Evolutionary conservation across 345 rosid genomes (phyloP), one percentile per base, ranked within the genome.

Genomic region (Gossypium bickii): DNA sequence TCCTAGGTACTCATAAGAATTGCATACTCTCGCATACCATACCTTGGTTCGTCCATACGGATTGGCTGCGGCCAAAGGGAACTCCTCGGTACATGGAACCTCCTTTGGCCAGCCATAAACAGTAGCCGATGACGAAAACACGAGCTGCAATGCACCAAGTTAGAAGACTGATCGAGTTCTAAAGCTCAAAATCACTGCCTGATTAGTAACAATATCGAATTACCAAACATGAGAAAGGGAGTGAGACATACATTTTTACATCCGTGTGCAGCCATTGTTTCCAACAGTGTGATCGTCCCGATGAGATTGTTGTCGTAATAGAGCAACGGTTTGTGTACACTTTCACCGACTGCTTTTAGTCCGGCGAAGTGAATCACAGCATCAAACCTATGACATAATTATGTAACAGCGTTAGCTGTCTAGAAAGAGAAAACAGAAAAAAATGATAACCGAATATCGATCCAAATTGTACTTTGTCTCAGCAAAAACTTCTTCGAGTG

Each of bases 351-450:
- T 3, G 99, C 98, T 86, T 95, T 95, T 75, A 93, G 80, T 80
- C 99, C 99, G 82, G 99, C 99, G 86, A 95, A 91, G 80, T 95
- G 99, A 67, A 95, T 90, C 45, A 93, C 99, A 77, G 97, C 93
- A 85, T 95, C 97, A 78, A 93, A 93, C 85, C 99, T 95, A 82
- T 70, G 81, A 70, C 70, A 43, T 18, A 38, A 73, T 27, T 51
- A 60, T 7, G 7, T 16, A 12, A 20, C 51, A 29, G 45, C 15
- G 2, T 60, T 12, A 34, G 63, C 47, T 2, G 38, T 20, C 22
- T 12, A 71, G 70, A 12, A 43, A 29, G 12, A 12, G 45, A 45
- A 18, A 34, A 75, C 25, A 49, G 24, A 27, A 76, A 49, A 65
- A 76, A 65, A 76, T 16, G 7, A 12, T 66, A 80, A 67, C 65